Percentiles rank a stretch among this genome's conserved stretches.
Conservation (phyloP, 2,329 filamentous ascomycete species). For the Fusarium incarnatum region DNA sequence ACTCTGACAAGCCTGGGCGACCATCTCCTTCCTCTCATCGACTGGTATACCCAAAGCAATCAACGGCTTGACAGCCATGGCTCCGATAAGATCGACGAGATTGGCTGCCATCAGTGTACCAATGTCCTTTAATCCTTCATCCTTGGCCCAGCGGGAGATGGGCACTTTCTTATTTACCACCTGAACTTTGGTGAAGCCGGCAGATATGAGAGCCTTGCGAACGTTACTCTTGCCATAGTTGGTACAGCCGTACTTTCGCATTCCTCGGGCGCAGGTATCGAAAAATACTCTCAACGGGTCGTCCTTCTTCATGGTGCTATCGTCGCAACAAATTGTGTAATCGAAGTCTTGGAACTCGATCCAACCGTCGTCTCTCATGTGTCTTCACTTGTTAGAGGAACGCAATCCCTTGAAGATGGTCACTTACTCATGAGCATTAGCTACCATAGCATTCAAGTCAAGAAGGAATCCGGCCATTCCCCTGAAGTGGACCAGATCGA, state of each 20-base stretch:
- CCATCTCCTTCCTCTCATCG: slow-evolving; percentile 51
- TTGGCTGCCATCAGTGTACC: slow-evolving; percentile 60
- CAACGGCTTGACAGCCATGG: slow-evolving; percentile 57
- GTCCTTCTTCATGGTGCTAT: slow-evolving; percentile 57
- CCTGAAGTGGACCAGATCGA: slow-evolving; percentile 67
- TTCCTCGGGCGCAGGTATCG: slow-evolving; percentile 48
- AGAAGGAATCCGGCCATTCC: slow-evolving; percentile 63
- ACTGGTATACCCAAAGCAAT: slow-evolving; percentile 52
- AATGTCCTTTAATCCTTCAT: slow-evolving; percentile 55
- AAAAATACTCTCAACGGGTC: slow-evolving; percentile 53
- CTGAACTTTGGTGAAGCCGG: slow-evolving; percentile 60
- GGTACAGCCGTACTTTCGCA: slow-evolving; percentile 55
- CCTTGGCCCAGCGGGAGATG: slow-evolving; percentile 59
- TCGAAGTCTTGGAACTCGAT: slow-evolving; percentile 63
- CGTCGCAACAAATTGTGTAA: slow-evolving; percentile 56
- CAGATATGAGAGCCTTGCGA: slow-evolving; percentile 51
- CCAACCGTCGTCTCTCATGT: slow-evolving; percentile 62
- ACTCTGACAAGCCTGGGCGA: slow-evolving; percentile 48
- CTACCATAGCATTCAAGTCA: slow-evolving; percentile 62
- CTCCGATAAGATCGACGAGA: slow-evolving; percentile 56
- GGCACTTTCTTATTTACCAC: slow-evolving; percentile 58
- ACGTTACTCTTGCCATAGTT: slow-evolving; percentile 52
- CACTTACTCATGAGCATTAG: slow-evolving; percentile 51
- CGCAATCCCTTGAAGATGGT: background rate
- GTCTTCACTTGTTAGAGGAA: slow-evolving; percentile 44